Conservation (phyloP, 164 flowering plant genomes). For the Chimonanthus praecox region DNA sequence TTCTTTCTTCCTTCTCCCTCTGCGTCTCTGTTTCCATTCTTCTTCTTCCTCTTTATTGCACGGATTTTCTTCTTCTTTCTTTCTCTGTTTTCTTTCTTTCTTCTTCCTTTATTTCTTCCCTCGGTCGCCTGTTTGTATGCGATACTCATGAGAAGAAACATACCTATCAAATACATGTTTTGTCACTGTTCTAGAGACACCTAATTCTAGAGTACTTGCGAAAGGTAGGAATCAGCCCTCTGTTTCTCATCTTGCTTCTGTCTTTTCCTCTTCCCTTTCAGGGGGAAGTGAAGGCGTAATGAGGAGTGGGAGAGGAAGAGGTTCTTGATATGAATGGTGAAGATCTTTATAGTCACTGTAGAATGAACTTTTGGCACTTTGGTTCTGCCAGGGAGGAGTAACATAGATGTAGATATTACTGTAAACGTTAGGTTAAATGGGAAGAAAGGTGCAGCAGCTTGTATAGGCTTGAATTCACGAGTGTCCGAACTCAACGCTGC, state of each 20-base stretch:
- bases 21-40: neutral
- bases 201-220: neutral
- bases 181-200: neutral
- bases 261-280: neutral
- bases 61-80: too few relatives aligned
- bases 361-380: neutral
- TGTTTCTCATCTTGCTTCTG: neutral
- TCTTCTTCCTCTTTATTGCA: neutral
- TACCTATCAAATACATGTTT: neutral
- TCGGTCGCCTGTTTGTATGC: too few relatives aligned
- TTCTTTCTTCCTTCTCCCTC: too few relatives aligned
- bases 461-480: neutral
- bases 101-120: too few relatives aligned
- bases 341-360: too few relatives aligned
- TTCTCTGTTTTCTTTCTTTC: too few relatives aligned
- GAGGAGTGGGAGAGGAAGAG: neutral
- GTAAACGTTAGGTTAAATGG: neutral
- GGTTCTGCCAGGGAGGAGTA: neutral
- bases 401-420: neutral
- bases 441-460: too few relatives aligned
- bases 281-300: neutral
- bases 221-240: neutral
- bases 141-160: neutral
- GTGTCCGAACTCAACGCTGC: neutral
- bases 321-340: too few relatives aligned